Evolutionary conservation across 768 basidiomycete species (phyloP).

Genomic region (Harrya chromipes): DNA sequence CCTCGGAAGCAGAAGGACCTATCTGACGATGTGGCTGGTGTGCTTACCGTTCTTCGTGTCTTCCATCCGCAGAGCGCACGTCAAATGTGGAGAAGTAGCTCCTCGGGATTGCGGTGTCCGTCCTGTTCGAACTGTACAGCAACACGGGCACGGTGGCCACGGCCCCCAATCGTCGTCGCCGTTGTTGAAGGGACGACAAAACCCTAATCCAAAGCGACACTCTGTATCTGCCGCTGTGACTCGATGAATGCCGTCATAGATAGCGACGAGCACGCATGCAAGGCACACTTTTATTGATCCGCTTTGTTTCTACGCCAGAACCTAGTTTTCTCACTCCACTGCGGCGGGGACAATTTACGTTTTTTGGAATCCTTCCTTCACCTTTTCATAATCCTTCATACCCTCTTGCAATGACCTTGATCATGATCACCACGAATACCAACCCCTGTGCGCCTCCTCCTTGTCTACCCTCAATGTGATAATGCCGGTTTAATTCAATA

Average conservation of each 20-base stretch:
- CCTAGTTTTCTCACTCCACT: constrained; percentile 1
- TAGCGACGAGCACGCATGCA: constrained; percentile 16
- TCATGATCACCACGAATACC: constrained; percentile 15
- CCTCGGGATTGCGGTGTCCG: constrained; percentile 76
- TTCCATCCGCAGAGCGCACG: constrained; percentile 57
- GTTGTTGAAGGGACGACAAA: constrained; percentile 26
- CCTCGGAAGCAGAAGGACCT: constrained; percentile 8
- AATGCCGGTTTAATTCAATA: constrained; percentile 15
- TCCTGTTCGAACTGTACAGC: constrained; percentile 29
- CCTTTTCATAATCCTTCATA: constrained; percentile 7
- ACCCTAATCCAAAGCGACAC: constrained; percentile 26
- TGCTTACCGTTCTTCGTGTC: constrained; percentile 2
- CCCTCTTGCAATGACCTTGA: constrained; percentile 19
- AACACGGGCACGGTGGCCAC: constrained; percentile 23
- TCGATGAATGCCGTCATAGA: constrained; percentile 21
- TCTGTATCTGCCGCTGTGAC: constrained; percentile 21
- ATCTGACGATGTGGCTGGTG: constrained; percentile 13
- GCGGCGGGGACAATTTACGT: constrained; percentile 9
- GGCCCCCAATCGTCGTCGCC: constrained; percentile 22
- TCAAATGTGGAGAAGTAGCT: constrained; percentile 83
- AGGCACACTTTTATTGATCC: neutral
- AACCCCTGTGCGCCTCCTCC: constrained; percentile 6
- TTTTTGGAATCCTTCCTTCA: neutral
- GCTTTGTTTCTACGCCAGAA: constrained; percentile 2
- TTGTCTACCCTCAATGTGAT: constrained; percentile 12